phyloP scores from a whole-genome alignment of 345 rosid genomes.

The Leavenworthia alabamica region DNA sequence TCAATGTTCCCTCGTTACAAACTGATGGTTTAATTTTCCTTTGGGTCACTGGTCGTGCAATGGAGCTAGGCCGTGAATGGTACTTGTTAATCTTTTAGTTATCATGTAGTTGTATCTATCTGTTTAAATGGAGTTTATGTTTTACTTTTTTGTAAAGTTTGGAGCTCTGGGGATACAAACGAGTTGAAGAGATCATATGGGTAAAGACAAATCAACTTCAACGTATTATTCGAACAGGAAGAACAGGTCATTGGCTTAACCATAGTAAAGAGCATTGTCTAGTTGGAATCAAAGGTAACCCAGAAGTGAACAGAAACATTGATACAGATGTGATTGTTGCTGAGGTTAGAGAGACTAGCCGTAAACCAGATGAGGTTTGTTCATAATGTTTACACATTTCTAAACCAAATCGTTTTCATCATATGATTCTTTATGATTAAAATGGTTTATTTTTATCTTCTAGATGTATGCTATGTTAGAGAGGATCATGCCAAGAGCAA shows the following conservation, averaged over 20 bases:
- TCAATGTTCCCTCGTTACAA: conserved; percentile 96
- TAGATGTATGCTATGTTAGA: conserved; percentile 99
- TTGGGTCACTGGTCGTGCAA: conserved; percentile 99
- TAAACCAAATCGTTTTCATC: background rate
- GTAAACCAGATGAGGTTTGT: conserved; percentile 98
- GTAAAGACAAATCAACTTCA: conserved; percentile 96
- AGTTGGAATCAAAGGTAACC: conserved; percentile 94
- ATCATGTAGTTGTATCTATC: background rate
- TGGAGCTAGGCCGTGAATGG: conserved; percentile 99
- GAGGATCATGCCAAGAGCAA: conserved; percentile 93
- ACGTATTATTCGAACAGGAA: conserved; percentile 93
- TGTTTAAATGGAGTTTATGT: background rate
- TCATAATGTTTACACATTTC: background rate
- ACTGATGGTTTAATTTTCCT: conserved; percentile 96
- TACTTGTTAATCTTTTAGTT: conserved; percentile 7
- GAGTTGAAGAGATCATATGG: conserved; percentile 95
- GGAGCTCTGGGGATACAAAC: conserved; percentile 96
- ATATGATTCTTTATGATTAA: background rate
- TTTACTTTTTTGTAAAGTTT: conserved; percentile 38
- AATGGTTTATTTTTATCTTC: background rate
- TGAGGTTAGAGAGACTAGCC: conserved; percentile 97
- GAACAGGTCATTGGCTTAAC: conserved; percentile 99
- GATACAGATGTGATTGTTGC: conserved; percentile 98
- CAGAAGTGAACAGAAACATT: conserved; percentile 88
- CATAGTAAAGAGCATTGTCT: conserved; percentile 99